Base-by-base conservation (phyloP, 345 rosid genomes). In the Anacardium occidentale region DNA sequence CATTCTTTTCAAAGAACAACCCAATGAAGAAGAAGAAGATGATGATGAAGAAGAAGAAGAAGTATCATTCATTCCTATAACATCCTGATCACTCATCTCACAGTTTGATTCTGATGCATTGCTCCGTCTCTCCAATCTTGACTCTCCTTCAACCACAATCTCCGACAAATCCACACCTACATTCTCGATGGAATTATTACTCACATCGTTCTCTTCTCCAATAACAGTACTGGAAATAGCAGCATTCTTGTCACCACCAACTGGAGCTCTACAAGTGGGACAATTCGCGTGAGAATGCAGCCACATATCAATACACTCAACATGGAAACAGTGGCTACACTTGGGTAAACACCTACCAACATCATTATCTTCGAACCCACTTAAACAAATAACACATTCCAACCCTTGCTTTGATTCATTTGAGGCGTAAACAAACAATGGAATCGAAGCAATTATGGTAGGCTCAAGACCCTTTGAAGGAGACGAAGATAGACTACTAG, bases 261-360 rank as follows among this genome's bases (percentile, higher is more conserved):
- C 78, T 60, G 82, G 78, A 70, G 83, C 82, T 70, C 98, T 76
- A 75, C 98, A 93, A 37, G 84, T 78, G 60, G 98, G 98, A 61
- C 98, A 93, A 51, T 76, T 89, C 0, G 86, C 69, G 68, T 90
- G 91, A 68, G 91, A 89, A 24, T 78, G 76, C 67, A 93, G 69
- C 98, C 98, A 93, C 88, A 81, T 91, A 32, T 91, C 97, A 50
- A 93, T 86, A 65, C 97, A 93, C 68, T 88, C 91, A 22, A 88
- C 85, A 48, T 91, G 98, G 70, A 93, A 93, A 42, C 76, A 76
- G 70, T 93, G 98, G 20, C 89, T 89, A 42, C 98, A 93, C 1
- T 68, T 86, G 15, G 78, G 81, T 62, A 93, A 50, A 25, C 77
- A 81, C 77, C 92, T 81, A 14, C 97, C 91, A 8, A 76, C 73